Evolutionary conservation across 2,329 filamentous ascomycete species (phyloP).

Genomic region (Metarhizium brunneum): DNA sequence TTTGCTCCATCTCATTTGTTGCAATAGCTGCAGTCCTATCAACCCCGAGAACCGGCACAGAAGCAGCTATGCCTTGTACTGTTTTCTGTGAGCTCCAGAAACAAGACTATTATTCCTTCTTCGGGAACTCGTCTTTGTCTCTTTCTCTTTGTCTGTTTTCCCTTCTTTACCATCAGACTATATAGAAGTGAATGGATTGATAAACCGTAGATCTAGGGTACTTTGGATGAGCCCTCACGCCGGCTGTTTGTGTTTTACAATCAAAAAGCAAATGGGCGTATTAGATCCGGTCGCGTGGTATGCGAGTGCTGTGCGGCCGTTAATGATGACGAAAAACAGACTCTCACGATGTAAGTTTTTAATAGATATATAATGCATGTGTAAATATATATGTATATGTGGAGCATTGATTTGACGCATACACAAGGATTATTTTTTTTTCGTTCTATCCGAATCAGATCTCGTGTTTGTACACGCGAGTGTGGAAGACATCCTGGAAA

Average conservation of each 20-base stretch:
- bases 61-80: neutral
- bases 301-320: neutral
- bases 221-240: constrained; percentile 1
- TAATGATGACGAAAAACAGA: constrained; percentile 1
- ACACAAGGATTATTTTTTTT: too few species aligned
- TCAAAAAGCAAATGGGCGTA: neutral
- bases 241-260: neutral
- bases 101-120: neutral
- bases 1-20: neutral
- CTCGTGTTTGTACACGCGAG: too few species aligned
- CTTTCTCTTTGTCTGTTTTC: neutral
- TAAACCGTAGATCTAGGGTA: constrained; percentile 1
- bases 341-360: neutral
- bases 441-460: too few species aligned
- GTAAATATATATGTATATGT: neutral
- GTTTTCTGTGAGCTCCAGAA: neutral
- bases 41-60: neutral
- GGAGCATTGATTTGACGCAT: too few species aligned
- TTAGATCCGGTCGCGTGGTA: neutral
- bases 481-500: too few species aligned
- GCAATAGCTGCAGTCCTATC: neutral
- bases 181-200: constrained; percentile 1
- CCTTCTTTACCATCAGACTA: neutral
- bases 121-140: neutral
- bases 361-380: too few species aligned